phyloP scores from a whole-genome alignment of 1,139 yeast species.

The Blastobotrys indianensis region DNA sequence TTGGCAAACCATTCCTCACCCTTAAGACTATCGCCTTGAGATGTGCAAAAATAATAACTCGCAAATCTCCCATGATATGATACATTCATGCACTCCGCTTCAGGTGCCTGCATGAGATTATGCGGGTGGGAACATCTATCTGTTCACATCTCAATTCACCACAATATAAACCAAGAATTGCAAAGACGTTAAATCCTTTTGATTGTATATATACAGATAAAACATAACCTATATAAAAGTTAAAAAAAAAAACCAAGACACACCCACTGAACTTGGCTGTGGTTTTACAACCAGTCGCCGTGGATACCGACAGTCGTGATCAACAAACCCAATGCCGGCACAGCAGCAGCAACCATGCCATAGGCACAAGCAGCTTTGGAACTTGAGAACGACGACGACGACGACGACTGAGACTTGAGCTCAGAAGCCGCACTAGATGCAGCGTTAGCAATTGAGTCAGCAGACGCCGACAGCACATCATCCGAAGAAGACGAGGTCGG shows the following conservation, averaged over 20 bases:
- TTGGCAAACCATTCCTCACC: too few relatives aligned
- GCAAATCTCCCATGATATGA: too few relatives aligned
- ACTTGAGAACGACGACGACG: background rate
- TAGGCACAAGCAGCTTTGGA: too few relatives aligned
- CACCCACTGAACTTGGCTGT: too few relatives aligned
- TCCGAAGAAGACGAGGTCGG: background rate
- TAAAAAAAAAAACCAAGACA: too few relatives aligned
- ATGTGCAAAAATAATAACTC: too few relatives aligned
- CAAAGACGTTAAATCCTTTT: too few relatives aligned
- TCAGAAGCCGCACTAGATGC: conserved; percentile 2
- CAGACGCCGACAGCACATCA: background rate
- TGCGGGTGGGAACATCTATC: background rate
- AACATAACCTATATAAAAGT: too few relatives aligned
- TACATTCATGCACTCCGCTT: background rate
- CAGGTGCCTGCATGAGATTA: too few relatives aligned
- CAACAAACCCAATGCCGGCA: conserved; percentile 23
- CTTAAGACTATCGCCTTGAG: too few relatives aligned
- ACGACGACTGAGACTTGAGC: conserved; percentile 2
- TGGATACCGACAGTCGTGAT: conserved; percentile 28
- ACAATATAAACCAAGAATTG: background rate
- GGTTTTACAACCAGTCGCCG: conserved; percentile 19
- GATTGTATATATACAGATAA: too few relatives aligned
- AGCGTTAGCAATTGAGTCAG: conserved; percentile 1
- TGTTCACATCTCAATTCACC: too few relatives aligned
- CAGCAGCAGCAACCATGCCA: conserved; percentile 15